Evolutionary conservation across 306 rosid genomes (phyloP), one percentile per base, ranked within the genome.

Genomic region (Hippophae gyantsensis): DNA sequence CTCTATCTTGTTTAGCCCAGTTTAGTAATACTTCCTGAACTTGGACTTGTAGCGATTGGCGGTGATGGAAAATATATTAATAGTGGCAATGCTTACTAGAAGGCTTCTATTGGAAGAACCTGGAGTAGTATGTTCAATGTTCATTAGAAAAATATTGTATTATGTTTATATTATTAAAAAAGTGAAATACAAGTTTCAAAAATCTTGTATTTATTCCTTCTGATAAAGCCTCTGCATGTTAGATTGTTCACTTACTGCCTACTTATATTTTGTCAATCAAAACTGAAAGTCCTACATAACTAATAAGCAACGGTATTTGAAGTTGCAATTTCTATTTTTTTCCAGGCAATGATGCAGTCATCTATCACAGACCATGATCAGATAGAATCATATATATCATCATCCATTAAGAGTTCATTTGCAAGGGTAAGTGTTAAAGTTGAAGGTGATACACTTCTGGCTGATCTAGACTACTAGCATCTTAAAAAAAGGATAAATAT

Each of bases 31-130:
- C 61, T 62, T 62, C 52, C 57, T 49, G 47, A 59, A 67, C 32
- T 27, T 27, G 32, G 60, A 52, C 47, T 64, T 82, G 61, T 57
- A 92, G 99, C 87, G 74, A 32, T 70, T 95, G 53, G 76, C 76
- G 40, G 68, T 65, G 64, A 85, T 88, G 96, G 99, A 80, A 77
- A 85, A 88, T 74, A 74, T 82, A 65, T 82, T 85, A 64, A 69
- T 90, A 52, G 96, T 84, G 71, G 95, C 95, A 41, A 92, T 92
- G 99, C 74, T 88, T 80, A 65, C 95, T 63, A 79, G 95, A 81
- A 85, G 99, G 75, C 96, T 92, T 68, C 90, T 92, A 56, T 69
- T 92, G 74, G 99, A 92, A 77, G 99, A 92, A 73, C 94, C 90
- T 13, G 96, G 77, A 50, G 58, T 71, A 43, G 95, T 90, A 74